Evolutionary conservation across 1,284 basidiomycete genomes (phyloP).

Genomic region (Porodaedalea pini): DNA sequence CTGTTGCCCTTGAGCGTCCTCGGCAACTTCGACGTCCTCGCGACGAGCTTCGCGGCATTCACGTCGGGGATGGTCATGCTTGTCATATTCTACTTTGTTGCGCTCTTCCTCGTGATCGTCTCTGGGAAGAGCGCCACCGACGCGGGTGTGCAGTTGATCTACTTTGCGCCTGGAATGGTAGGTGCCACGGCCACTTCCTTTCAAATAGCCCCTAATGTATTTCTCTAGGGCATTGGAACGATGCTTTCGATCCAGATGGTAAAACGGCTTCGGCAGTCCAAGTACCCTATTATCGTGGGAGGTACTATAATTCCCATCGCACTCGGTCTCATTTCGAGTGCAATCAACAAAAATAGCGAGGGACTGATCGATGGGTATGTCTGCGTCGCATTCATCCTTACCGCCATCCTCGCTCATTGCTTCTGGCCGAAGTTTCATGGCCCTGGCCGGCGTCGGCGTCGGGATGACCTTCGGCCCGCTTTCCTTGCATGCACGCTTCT

Average conservation of each 20-base stretch:
- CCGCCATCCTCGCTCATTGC: background rate
- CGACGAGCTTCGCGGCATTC: constrained; percentile 37
- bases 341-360: constrained; percentile 36
- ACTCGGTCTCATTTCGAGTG: constrained; percentile 42
- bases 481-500: constrained; percentile 44
- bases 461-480: constrained; percentile 40
- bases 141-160: constrained; percentile 45
- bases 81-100: constrained; percentile 51
- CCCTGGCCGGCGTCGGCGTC: constrained; percentile 42
- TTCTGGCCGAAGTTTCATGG: constrained; percentile 38
- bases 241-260: constrained; percentile 30
- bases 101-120: constrained; percentile 48
- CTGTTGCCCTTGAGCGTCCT: constrained; percentile 40
- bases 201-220: constrained; percentile 1
- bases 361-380: constrained; percentile 37
- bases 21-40: constrained; percentile 36
- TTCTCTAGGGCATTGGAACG: constrained; percentile 32
- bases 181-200: constrained; percentile 20
- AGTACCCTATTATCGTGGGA: constrained; percentile 40
- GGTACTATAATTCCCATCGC: constrained; percentile 35
- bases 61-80: constrained; percentile 47
- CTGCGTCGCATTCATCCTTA: background rate
- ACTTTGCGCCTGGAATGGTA: constrained; percentile 46
- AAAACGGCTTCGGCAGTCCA: constrained; percentile 36
- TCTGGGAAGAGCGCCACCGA: constrained; percentile 34